phyloP scores from a whole-genome alignment of 345 rosid genomes.

The Citrus reticulata region DNA sequence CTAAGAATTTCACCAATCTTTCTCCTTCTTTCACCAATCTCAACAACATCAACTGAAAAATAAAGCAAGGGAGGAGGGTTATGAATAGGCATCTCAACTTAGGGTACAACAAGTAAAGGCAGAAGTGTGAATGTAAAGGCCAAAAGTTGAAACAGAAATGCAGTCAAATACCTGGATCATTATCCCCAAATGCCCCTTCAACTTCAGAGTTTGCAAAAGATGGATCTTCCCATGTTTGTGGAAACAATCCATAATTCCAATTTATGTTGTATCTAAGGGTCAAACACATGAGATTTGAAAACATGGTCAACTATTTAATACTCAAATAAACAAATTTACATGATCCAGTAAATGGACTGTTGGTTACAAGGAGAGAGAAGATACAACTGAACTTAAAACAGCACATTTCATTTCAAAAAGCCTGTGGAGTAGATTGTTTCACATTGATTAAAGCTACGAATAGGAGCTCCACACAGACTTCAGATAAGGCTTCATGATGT shows the following conservation, averaged over 20 bases:
- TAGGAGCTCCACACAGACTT: not conserved
- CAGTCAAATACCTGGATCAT: conserved; percentile 66
- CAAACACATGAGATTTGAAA: not conserved
- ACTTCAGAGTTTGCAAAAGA: conserved; percentile 71
- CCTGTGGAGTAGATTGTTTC: not conserved
- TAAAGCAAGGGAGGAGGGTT: not conserved
- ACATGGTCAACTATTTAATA: not conserved
- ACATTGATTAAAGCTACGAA: not conserved
- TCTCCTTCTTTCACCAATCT: conserved; percentile 70
- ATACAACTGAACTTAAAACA: not conserved
- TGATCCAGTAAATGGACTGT: not conserved
- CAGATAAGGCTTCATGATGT: not conserved
- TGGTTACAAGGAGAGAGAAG: not conserved
- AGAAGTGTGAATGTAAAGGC: not conserved
- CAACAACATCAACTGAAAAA: conserved; percentile 83
- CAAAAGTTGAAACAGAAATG: not conserved
- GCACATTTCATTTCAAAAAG: not conserved
- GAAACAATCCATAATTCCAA: conserved; percentile 98
- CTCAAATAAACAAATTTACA: not conserved
- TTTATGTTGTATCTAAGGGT: conserved; percentile 72
- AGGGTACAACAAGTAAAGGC: not conserved
- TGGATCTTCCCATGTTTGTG: conserved; percentile 99
- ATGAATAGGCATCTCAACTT: not conserved
- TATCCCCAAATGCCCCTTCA: conserved; percentile 91
- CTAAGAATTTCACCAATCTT: conserved; percentile 73